A percentile compares a stretch with the other conserved stretches of the same genome.
Conservation (phyloP, 176 grass and related monocot genomes). For the Thalia dealbata region DNA sequence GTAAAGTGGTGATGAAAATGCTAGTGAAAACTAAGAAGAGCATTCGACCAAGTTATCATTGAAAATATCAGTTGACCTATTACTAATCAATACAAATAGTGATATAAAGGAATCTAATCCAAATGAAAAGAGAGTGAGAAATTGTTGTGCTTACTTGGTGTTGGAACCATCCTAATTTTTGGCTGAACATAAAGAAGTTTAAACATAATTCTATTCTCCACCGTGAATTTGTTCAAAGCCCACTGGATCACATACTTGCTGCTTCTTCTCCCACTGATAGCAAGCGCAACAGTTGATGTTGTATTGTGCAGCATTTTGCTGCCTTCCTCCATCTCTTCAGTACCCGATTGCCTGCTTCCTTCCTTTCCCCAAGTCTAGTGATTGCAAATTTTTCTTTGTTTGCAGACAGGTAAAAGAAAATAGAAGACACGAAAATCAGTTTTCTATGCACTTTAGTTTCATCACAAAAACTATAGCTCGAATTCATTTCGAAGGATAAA, state of each 20-base stretch:
- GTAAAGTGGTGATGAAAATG: too few relatives aligned
- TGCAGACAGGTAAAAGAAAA: not conserved
- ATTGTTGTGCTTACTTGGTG: slow-evolving; percentile 47
- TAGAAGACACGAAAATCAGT: not conserved
- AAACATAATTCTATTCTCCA: slow-evolving; percentile 50
- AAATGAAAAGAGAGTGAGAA: not conserved
- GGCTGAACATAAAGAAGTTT: slow-evolving; percentile 62
- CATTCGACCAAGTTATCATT: too few relatives aligned
- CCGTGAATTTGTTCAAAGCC: slow-evolving; percentile 81
- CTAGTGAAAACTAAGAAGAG: too few relatives aligned
- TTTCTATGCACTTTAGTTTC: not conserved
- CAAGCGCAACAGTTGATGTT: slow-evolving; percentile 42
- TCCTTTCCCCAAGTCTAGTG: too few relatives aligned
- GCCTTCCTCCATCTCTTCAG: not conserved
- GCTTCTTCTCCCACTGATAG: slow-evolving; percentile 42
- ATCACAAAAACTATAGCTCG: not conserved
- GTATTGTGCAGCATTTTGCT: not conserved
- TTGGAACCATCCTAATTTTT: slow-evolving; percentile 61
- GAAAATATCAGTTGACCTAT: too few relatives aligned
- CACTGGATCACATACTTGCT: slow-evolving; percentile 71
- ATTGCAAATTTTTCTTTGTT: not conserved
- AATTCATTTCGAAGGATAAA: not conserved
- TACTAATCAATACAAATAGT: too few relatives aligned
- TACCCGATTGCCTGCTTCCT: not conserved
- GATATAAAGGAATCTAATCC: too few relatives aligned